Conservation (phyloP, 1,284 basidiomycete species). For the Boletellus deceptivus region DNA sequence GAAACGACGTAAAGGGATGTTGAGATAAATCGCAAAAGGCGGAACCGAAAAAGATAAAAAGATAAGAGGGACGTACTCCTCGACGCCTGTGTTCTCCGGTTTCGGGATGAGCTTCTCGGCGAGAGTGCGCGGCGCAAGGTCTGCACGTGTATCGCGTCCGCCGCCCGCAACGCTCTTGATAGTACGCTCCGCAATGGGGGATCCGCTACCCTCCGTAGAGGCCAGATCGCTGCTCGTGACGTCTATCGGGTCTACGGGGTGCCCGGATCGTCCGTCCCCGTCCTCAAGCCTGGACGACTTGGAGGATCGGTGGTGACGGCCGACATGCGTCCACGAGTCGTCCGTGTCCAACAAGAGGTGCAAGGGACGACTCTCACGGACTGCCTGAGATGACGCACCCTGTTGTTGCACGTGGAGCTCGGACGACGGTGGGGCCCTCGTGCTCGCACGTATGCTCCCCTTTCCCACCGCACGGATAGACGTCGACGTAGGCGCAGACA, state of each 20-base stretch:
- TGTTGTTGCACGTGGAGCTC: constrained; percentile 3
- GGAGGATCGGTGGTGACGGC: constrained; percentile 24
- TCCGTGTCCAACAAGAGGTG: constrained; percentile 36
- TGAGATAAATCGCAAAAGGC: neutral
- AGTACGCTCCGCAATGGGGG: constrained; percentile 44
- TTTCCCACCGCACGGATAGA: constrained; percentile 1
- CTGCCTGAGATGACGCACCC: neutral
- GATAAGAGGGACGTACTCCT: constrained; percentile 43
- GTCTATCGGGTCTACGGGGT: constrained; percentile 30
- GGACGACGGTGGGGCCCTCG: constrained; percentile 2
- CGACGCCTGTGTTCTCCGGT: constrained; percentile 59
- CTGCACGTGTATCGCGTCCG: constrained; percentile 20
- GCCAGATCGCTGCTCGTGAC: constrained; percentile 50
- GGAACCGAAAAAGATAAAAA: neutral
- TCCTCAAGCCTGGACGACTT: constrained; percentile 10
- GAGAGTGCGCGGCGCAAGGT: constrained; percentile 42
- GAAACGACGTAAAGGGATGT: neutral
- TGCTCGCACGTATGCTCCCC: neutral
- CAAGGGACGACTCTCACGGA: constrained; percentile 11
- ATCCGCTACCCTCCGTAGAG: constrained; percentile 50
- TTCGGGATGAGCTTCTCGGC: constrained; percentile 60
- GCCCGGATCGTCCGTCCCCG: constrained; percentile 9
- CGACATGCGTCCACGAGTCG: constrained; percentile 51
- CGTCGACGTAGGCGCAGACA: neutral
- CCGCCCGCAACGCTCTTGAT: constrained; percentile 37